These are phyloP conservation scores for Chaetomium sp. DNA, from an alignment of 2,329 filamentous ascomycete genomes.

Conservation along the genomic window DNA sequence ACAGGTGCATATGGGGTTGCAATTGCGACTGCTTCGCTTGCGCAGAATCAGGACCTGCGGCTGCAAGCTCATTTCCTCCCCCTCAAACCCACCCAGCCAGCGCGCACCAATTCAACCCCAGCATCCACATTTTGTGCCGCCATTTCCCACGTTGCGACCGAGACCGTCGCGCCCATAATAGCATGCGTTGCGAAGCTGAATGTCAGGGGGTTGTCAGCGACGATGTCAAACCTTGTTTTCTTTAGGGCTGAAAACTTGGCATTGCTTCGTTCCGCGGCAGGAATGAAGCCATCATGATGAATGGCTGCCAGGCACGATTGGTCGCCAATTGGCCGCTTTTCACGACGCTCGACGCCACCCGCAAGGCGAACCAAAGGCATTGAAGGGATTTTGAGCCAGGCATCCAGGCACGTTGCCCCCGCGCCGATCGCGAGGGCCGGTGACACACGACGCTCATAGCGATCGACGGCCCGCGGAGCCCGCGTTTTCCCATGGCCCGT, in stretches of 20 bases:
- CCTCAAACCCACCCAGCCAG: not conserved
- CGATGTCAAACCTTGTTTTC: not conserved
- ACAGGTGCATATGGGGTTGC: constrained; percentile 18
- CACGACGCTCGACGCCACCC: not conserved
- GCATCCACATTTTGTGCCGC: not conserved
- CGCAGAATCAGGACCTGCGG: not conserved
- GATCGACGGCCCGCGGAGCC: not conserved
- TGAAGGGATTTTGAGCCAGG: not conserved
- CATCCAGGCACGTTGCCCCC: not conserved
- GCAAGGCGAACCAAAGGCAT: not conserved
- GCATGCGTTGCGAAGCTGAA: not conserved
- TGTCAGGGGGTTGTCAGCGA: not conserved
- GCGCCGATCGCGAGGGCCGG: not conserved
- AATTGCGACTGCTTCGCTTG: constrained; percentile 15
- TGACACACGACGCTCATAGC: not conserved
- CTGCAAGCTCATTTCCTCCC: constrained; percentile 23
- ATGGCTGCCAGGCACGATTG: not conserved
- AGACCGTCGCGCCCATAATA: not conserved
- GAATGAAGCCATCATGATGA: not conserved
- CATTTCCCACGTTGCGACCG: not conserved
- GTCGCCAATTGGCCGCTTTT: constrained; percentile 8
- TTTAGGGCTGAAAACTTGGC: constrained; percentile 9
- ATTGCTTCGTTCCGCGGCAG: not conserved
- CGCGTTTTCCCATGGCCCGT: not conserved
- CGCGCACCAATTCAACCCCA: not conserved